Conservation (phyloP, 805 yeast species). For the Ogataea trehaloabstinens region DNA sequence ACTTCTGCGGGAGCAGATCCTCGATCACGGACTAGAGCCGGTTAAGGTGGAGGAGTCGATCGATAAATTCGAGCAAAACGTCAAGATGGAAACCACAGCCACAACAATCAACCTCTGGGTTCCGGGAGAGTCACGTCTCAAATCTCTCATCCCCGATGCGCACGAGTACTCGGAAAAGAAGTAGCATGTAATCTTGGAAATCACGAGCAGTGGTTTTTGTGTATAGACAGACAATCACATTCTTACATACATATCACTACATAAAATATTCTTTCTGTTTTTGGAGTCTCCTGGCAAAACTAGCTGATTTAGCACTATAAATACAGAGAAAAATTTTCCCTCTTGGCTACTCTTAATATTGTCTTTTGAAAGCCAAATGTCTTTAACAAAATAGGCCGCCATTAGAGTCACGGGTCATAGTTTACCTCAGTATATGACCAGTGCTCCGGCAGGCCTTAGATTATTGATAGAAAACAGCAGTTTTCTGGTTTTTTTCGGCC, state of each 20-base stretch:
- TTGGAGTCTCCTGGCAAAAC: constrained; percentile 2
- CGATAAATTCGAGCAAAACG: constrained; percentile 54
- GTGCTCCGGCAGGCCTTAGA: constrained; percentile 98
- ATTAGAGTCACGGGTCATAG: constrained; percentile 63
- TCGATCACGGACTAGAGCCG: constrained; percentile 58
- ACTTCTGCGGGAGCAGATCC: constrained; percentile 57
- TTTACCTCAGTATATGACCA: constrained; percentile 49
- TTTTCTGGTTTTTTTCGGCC: constrained; percentile 47
- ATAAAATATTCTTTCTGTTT: neutral
- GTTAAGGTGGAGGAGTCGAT: constrained; percentile 51
- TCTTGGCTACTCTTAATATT: constrained; percentile 27
- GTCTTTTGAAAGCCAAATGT: constrained; percentile 16
- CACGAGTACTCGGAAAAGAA: constrained; percentile 55
- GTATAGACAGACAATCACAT: neutral
- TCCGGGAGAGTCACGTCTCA: constrained; percentile 49
- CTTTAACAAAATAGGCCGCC: constrained; percentile 67
- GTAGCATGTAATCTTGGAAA: no score
- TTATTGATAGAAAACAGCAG: constrained; percentile 31
- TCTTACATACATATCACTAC: neutral
- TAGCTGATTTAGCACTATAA: no score
- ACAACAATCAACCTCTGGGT: constrained; percentile 62
- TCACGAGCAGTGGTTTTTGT: no score
- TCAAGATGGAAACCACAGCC: constrained; percentile 56
- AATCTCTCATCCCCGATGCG: constrained; percentile 53
- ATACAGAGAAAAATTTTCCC: constrained; percentile 27